Evolutionary conservation across 1,284 basidiomycete genomes (phyloP).

Genomic region (Leccinum laetum): DNA sequence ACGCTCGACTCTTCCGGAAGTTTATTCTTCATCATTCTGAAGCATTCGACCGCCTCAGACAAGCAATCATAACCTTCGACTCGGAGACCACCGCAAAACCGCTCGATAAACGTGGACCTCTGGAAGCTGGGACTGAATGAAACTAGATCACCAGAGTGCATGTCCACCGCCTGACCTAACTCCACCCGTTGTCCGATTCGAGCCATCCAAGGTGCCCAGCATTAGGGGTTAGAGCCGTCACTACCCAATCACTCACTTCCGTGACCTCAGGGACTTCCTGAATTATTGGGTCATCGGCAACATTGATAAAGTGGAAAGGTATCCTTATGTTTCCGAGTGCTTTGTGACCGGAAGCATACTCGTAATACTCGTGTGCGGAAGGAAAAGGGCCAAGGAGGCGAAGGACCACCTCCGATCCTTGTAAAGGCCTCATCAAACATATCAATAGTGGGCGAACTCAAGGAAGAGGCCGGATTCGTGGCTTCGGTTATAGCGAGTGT

Average conservation of each 20-base stretch:
- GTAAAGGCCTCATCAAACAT: conserved; percentile 73
- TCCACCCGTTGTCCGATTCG: conserved; percentile 48
- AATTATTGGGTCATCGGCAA: conserved; percentile 91
- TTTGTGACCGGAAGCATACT: conserved; percentile 60
- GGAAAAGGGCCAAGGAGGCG: conserved; percentile 78
- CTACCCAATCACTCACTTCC: conserved; percentile 62
- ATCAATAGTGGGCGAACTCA: conserved; percentile 55
- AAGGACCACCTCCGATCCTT: conserved; percentile 74
- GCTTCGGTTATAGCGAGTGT: conserved; percentile 52
- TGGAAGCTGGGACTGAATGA: not conserved
- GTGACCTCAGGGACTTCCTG: conserved; percentile 60
- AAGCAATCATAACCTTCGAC: not conserved
- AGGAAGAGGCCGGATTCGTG: conserved; percentile 41
- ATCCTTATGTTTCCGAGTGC: conserved; percentile 59
- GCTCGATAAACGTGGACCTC: not conserved
- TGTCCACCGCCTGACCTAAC: conserved; percentile 65
- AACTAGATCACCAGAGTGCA: conserved; percentile 54
- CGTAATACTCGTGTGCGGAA: conserved; percentile 80
- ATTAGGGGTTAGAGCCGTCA: conserved; percentile 70
- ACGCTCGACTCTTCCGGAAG: too few species aligned
- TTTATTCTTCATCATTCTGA: not conserved
- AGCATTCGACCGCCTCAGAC: not conserved
- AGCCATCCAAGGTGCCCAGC: conserved; percentile 99
- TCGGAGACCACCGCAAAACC: not conserved
- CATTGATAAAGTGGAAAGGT: conserved; percentile 83